Conservation (phyloP, 2,329 filamentous ascomycete genomes). For the Paecilomyces dactylethromorphus region DNA sequence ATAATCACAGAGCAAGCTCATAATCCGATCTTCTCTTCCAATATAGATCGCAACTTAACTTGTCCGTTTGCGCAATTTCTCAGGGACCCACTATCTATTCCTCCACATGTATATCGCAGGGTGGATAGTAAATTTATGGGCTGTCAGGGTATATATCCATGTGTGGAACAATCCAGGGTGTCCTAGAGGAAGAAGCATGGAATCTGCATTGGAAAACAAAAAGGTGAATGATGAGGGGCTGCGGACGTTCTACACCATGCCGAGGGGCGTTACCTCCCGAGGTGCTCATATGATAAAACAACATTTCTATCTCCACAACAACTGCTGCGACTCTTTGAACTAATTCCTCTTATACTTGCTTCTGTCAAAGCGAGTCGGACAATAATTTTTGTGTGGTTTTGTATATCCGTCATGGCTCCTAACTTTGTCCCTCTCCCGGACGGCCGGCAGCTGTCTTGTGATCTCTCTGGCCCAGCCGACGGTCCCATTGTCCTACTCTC, state of each 20-base stretch:
- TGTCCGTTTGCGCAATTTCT: constrained; percentile 29
- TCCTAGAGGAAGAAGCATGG: background rate
- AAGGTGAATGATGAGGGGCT: background rate
- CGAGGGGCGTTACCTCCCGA: background rate
- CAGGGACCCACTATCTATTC: constrained; percentile 23
- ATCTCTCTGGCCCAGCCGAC: constrained; percentile 10
- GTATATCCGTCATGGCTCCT: background rate
- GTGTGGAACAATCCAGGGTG: background rate
- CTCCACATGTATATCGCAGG: background rate
- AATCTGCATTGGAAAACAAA: background rate
- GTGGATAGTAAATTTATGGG: background rate
- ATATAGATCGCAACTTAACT: constrained; percentile 32
- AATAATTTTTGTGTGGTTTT: background rate
- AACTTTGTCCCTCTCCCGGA: background rate
- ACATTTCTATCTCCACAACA: background rate
- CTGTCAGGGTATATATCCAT: background rate
- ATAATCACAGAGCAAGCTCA: background rate
- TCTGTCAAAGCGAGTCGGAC: background rate
- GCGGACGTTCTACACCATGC: background rate
- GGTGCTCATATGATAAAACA: background rate
- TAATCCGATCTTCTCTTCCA: constrained; percentile 10
- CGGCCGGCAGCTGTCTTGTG: constrained; percentile 4
- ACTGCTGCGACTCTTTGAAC: background rate
- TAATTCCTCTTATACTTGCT: background rate
- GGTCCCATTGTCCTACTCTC: constrained; percentile 32